phyloP scores from a whole-genome alignment of 306 rosid genomes.

The Ziziphus jujuba region DNA sequence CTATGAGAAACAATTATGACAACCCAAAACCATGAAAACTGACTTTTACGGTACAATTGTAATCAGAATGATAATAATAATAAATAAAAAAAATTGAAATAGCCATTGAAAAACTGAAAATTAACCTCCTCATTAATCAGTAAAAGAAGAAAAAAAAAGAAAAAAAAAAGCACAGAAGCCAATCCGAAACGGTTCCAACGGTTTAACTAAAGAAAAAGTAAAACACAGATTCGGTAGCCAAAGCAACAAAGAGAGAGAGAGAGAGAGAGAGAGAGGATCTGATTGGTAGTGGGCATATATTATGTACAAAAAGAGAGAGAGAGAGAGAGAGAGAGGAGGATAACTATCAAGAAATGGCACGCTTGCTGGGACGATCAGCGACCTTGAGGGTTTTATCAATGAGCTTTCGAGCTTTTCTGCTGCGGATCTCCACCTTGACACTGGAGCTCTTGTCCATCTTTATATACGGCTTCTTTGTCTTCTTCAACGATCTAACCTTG shows the following conservation, averaged over 20 bases:
- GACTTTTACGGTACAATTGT: no score
- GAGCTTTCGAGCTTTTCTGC: conserved; percentile 76
- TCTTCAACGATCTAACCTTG: conserved; percentile 64
- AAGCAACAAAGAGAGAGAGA: neutral
- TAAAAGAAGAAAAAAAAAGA: neutral
- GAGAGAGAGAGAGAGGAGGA: neutral
- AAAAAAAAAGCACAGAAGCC: neutral
- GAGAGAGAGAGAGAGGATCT: no score
- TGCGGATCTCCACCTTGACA: conserved; percentile 89
- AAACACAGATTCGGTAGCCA: conserved; percentile 29
- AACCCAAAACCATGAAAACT: no score
- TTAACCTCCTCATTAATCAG: no score
- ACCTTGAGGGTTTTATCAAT: conserved; percentile 83
- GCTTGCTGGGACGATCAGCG: conserved; percentile 62
- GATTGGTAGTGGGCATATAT: neutral
- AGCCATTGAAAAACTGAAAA: no score
- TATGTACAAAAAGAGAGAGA: neutral
- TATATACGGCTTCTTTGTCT: conserved; percentile 68
- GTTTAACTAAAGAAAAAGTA: neutral
- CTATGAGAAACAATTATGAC: no score
- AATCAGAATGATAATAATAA: no score
- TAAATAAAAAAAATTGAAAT: no score
- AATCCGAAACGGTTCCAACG: conserved; percentile 43
- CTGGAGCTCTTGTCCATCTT: conserved; percentile 95
- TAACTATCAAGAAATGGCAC: conserved; percentile 16